phyloP scores from a whole-genome alignment of 495 filamentous ascomycete genomes.

The Penicillium subrubescens region DNA sequence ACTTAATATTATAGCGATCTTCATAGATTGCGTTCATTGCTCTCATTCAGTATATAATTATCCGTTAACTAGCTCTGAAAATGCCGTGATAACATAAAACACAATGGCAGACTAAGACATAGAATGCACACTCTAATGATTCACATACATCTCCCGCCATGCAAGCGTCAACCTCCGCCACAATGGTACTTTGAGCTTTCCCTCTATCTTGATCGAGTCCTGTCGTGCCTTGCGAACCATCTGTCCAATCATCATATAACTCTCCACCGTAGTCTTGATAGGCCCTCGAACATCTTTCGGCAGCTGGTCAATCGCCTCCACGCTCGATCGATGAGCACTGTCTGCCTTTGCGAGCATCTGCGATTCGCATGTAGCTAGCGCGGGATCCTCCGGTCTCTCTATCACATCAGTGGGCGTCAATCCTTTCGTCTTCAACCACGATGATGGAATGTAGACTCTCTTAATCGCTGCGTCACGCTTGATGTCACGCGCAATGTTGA shows the following conservation, averaged over 20 bases:
- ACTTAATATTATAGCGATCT: background rate
- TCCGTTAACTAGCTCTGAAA: background rate
- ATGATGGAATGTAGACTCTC: constrained; percentile 63
- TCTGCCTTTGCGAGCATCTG: constrained; percentile 59
- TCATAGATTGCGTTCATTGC: background rate
- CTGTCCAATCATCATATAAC: constrained; percentile 70
- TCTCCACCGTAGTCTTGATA: constrained; percentile 67
- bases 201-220: constrained; percentile 44
- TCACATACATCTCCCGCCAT: constrained; percentile 12
- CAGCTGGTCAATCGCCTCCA: constrained; percentile 55
- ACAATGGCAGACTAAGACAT: background rate
- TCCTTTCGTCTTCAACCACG: constrained; percentile 59
- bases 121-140: background rate
- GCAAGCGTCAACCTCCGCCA: constrained; percentile 16
- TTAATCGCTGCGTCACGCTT: constrained; percentile 58
- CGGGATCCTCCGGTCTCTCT: constrained; percentile 38
- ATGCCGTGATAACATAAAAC: background rate
- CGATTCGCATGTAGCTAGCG: constrained; percentile 48
- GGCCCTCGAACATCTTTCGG: constrained; percentile 58
- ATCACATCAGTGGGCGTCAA: constrained; percentile 56
- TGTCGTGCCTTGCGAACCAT: constrained; percentile 27
- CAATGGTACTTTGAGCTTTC: constrained; percentile 43
- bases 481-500: constrained; percentile 73
- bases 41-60: background rate
- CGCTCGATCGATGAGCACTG: constrained; percentile 49